Percentiles rank a stretch among this genome's conserved stretches.
Evolutionary conservation across 1,284 basidiomycete species (phyloP).

Genomic region (Boletus sp.): DNA sequence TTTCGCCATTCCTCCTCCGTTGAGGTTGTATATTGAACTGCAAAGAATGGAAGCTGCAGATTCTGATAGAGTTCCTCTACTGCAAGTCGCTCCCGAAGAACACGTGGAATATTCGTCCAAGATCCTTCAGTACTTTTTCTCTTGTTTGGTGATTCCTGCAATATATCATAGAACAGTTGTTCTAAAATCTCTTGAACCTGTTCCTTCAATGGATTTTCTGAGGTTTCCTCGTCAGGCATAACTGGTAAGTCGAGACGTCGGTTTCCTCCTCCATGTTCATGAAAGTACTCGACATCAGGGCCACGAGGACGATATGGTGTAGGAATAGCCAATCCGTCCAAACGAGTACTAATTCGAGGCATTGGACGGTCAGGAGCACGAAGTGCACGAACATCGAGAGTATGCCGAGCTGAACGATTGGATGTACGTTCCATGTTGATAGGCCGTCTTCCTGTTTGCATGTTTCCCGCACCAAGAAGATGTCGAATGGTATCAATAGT

Average conservation of each 20-base stretch:
- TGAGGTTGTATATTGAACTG: not conserved
- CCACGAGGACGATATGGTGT: not conserved
- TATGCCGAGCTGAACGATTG: no score
- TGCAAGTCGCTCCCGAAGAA: fast-evolving
- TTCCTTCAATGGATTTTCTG: not conserved
- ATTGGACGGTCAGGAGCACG: not conserved
- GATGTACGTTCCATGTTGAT: not conserved
- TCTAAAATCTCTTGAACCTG: constrained; percentile 2
- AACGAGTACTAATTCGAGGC: no score
- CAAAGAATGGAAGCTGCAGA: not conserved
- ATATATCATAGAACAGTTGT: constrained; percentile 16
- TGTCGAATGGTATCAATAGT: not conserved
- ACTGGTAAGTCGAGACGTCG: no score
- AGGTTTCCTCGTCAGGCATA: not conserved
- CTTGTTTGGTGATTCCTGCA: constrained; percentile 14
- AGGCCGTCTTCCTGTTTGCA: no score
- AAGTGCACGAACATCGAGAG: not conserved
- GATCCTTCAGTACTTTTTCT: not conserved
- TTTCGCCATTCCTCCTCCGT: not conserved
- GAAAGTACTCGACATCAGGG: constrained; percentile 10
- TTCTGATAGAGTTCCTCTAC: not conserved
- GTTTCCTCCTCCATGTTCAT: constrained; percentile 11
- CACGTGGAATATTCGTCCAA: constrained; percentile 12
- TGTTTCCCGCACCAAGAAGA: no score
- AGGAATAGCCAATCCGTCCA: not conserved